Conservation (phyloP, 192 early-diverging fungal species). For the Pilobolus umbonatus region DNA sequence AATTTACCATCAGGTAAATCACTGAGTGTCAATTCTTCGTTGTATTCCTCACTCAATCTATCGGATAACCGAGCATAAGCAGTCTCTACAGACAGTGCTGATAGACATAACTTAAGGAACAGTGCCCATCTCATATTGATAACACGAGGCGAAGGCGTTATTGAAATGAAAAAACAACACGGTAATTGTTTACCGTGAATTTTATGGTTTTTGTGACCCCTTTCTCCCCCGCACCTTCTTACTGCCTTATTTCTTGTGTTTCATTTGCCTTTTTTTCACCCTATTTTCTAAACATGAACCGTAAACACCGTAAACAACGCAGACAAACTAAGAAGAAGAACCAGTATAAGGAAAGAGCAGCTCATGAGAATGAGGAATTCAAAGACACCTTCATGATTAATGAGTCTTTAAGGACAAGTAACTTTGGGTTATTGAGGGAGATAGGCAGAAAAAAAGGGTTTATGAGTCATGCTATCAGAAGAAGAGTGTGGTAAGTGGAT, state of each 20-base stretch:
- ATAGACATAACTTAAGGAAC: not conserved
- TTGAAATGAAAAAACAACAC: not conserved
- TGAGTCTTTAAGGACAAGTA: conserved; percentile 31
- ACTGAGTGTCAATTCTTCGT: conserved; percentile 64
- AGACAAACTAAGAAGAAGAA: conserved; percentile 5
- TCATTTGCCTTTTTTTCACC: not conserved
- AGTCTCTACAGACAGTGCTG: not conserved
- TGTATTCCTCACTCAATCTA: conserved; percentile 43
- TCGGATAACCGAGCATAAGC: not conserved
- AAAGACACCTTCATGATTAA: conserved; percentile 38
- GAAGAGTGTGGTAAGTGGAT: conserved; percentile 38
- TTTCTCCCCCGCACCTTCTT: no score
- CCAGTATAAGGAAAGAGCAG: not conserved
- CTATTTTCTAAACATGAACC: not conserved
- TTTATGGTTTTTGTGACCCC: no score
- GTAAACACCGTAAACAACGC: conserved; percentile 2
- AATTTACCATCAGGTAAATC: conserved; percentile 74
- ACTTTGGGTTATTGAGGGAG: conserved; percentile 18
- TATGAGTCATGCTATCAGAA: conserved; percentile 41
- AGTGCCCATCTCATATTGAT: not conserved
- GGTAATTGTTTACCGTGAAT: not conserved
- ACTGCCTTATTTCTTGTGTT: no score
- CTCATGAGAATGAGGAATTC: conserved; percentile 27
- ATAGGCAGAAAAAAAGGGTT: conserved; percentile 33
- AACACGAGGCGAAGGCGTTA: not conserved